Conservation (phyloP, 306 rosid genomes). For the Cyamopsis tetragonoloba region DNA sequence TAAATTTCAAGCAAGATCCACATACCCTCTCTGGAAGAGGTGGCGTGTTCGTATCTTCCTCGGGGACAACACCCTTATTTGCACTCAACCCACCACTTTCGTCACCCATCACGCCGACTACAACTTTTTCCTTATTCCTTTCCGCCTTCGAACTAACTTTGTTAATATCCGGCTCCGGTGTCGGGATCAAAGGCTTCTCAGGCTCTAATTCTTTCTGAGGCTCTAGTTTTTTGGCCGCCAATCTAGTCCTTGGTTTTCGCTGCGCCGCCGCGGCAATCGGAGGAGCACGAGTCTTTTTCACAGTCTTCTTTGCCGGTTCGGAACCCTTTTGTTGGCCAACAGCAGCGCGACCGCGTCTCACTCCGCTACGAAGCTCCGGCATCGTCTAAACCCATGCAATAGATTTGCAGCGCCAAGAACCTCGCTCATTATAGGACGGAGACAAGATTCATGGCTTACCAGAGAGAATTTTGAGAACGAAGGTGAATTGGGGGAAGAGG, state of each 20-base stretch:
- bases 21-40: conserved; percentile 83
- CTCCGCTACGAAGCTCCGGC: conserved; percentile 95
- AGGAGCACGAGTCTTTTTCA: conserved; percentile 64
- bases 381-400: conserved; percentile 94
- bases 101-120: conserved; percentile 65
- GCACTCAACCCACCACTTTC: conserved; percentile 89
- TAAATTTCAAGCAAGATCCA: not conserved
- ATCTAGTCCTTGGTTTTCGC: conserved; percentile 63
- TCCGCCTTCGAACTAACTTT: conserved; percentile 24
- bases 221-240: conserved; percentile 43
- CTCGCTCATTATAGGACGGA: conserved; percentile 68
- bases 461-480: no score
- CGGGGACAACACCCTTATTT: conserved; percentile 69
- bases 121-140: conserved; percentile 34
- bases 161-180: conserved; percentile 48
- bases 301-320: conserved; percentile 36
- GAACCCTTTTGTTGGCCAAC: conserved; percentile 38
- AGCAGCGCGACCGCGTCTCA: conserved; percentile 79
- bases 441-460: conserved; percentile 48
- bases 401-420: conserved; percentile 29
- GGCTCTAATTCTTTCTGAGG: no score
- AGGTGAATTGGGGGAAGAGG: not conserved
- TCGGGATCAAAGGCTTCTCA: conserved; percentile 42
- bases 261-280: conserved; percentile 40
- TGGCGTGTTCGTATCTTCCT: conserved; percentile 69